Evolutionary conservation across 1,284 basidiomycete species (phyloP).

Genomic region (Bjerkandera adusta): DNA sequence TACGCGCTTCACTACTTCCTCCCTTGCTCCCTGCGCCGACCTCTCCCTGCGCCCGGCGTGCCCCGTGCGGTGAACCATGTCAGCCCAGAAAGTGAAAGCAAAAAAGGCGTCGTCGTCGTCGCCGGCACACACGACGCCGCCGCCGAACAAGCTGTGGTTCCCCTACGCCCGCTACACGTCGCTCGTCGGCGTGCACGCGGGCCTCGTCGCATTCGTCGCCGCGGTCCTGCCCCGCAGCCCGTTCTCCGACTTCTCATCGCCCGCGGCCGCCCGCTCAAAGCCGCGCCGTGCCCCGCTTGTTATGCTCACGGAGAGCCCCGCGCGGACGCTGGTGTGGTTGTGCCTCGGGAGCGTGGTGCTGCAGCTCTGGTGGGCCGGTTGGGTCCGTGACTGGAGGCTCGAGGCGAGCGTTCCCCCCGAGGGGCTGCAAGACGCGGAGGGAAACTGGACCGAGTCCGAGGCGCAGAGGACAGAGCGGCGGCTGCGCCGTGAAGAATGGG

Average conservation of each 20-base stretch:
- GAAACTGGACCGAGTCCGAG: constrained; percentile 17
- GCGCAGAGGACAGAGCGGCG: constrained; percentile 30
- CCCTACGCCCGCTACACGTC: constrained; percentile 61
- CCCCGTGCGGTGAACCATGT: constrained; percentile 12
- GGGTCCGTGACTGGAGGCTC: constrained; percentile 51
- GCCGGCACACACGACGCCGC: not conserved
- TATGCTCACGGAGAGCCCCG: constrained; percentile 62
- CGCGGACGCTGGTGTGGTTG: constrained; percentile 59
- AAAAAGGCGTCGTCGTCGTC: constrained; percentile 1
- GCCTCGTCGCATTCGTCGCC: constrained; percentile 63
- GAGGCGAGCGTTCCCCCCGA: constrained; percentile 16
- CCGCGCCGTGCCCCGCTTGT: constrained; percentile 46
- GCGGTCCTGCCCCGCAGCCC: constrained; percentile 57
- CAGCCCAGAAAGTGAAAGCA: constrained; percentile 19
- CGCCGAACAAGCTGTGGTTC: constrained; percentile 26
- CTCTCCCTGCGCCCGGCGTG: not conserved
- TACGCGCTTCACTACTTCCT: not conserved
- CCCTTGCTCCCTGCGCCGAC: not conserved
- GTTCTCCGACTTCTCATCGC: constrained; percentile 14
- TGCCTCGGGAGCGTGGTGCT: constrained; percentile 55
- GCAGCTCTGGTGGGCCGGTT: constrained; percentile 74
- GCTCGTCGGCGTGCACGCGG: constrained; percentile 69
- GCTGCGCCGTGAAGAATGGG: constrained; percentile 30
- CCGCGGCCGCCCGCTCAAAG: constrained; percentile 4
- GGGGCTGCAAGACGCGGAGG: constrained; percentile 20